Evolutionary conservation across 768 basidiomycete species (phyloP), one percentile per base, ranked within the genome.

Genomic region (Guyanaporus albipodus): DNA sequence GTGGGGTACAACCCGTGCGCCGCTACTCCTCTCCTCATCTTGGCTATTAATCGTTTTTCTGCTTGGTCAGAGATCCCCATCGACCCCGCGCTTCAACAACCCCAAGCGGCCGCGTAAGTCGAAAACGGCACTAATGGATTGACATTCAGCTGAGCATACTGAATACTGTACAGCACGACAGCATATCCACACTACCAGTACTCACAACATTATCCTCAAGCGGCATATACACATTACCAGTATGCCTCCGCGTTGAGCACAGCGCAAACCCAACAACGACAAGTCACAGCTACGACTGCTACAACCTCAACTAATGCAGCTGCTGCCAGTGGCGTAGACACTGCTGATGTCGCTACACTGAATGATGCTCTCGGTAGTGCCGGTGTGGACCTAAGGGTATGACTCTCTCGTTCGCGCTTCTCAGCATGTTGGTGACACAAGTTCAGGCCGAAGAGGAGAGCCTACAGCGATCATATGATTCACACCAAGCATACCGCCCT

Each of bases 331-430:
- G 68, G 67, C 1, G 70, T 81, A 46, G 85, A 86, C 54, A 81
- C 80, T 3, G 67, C 82, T 4, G 88, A 91, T 57, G 78, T 91
- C 27, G 79, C 87, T 10, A 87, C 85, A 7, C 59, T 92, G 34
- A 91, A 89, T 46, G 89, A 92, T 55, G 90, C 88, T 4, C 68
- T 92, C 2, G 90, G 88, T 5, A 89, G 87, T 59, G 89, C 88
- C 7, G 89, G 90, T 10, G 88, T 92, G 7, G 90, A 92, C 68
- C 69, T 92, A n/a, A 69, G 85, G 61, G 88, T 87, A 53, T 51
- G 75, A 65, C 26, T 14, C 23, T 44, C 26, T 23, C 36, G 11
- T 33, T 29, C n/a, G 26, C 12, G 23, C 19, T 29, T 17, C 7
- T 28, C 21, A 8, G 6, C 22, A n/a, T 27, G 12, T 10, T 43